Conservation (phyloP, 805 yeast genomes). For the Candida rishiriensis region DNA sequence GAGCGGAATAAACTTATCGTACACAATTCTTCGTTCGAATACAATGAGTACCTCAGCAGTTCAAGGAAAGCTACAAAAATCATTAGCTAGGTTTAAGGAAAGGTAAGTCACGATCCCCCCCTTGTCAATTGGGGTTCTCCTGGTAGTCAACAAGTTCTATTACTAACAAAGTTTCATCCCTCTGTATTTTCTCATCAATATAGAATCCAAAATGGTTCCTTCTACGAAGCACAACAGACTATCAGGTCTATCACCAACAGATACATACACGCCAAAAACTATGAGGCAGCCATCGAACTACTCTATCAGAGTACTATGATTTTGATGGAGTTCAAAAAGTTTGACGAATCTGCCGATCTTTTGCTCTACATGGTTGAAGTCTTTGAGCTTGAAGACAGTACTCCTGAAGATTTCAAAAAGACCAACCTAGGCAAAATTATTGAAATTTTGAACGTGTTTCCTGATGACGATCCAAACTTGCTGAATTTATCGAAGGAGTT, state of each 20-base stretch:
- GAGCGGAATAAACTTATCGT: too few relatives aligned
- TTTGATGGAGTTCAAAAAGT: conserved; percentile 64
- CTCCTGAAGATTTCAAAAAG: conserved; percentile 22
- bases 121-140: background rate
- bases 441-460: conserved; percentile 38
- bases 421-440: conserved; percentile 33
- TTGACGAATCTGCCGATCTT: conserved; percentile 79
- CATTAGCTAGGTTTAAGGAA: conserved; percentile 60
- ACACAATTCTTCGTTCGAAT: background rate
- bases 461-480: conserved; percentile 55
- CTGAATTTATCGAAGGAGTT: conserved; percentile 63
- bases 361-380: conserved; percentile 68
- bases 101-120: conserved; percentile 17
- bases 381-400: conserved; percentile 44
- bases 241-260: conserved; percentile 85
- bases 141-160: background rate
- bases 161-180: conserved; percentile 1
- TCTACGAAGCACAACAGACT: conserved; percentile 95
- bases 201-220: conserved; percentile 69
- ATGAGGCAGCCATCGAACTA: conserved; percentile 66
- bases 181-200: background rate
- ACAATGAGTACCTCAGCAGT: conserved; percentile 17
- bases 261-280: conserved; percentile 65
- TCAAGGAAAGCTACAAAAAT: conserved; percentile 46
- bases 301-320: conserved; percentile 67